Evolutionary conservation across 805 yeast genomes (phyloP).

Genomic region (Metschnikowia anglica): DNA sequence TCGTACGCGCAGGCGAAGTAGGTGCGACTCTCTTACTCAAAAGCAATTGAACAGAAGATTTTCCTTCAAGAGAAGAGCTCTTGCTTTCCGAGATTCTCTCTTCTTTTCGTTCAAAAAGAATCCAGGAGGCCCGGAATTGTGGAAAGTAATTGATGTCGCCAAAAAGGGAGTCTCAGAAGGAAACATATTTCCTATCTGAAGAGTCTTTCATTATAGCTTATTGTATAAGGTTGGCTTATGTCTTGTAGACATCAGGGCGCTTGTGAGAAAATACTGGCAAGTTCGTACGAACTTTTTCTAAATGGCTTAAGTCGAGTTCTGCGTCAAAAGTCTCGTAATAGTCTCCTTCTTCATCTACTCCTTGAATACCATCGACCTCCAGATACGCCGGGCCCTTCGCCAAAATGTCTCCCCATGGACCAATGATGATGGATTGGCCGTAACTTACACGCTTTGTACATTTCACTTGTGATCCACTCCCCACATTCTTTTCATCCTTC

Average conservation of each 20-base stretch:
- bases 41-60: no score
- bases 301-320: slow-evolving; percentile 56
- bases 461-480: slow-evolving; percentile 17
- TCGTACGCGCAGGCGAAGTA: no score
- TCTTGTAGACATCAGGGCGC: slow-evolving; percentile 49
- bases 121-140: no score
- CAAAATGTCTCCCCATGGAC: slow-evolving; percentile 85
- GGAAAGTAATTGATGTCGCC: no score
- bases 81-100: no score
- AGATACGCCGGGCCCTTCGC: slow-evolving; percentile 44
- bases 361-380: slow-evolving; percentile 21
- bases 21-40: no score
- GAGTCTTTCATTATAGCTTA: background rate
- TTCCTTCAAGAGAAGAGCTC: no score
- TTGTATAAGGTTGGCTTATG: background rate
- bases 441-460: slow-evolving; percentile 57
- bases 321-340: slow-evolving; percentile 52
- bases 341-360: slow-evolving; percentile 33
- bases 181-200: background rate
- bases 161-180: no score
- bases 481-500: slow-evolving; percentile 13
- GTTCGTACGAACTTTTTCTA: slow-evolving; percentile 54
- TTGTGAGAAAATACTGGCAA: slow-evolving; percentile 82
- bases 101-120: no score
- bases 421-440: slow-evolving; percentile 85